These are phyloP conservation scores for Corinectria fuckeliana DNA, from an alignment of 2,329 filamentous ascomycete genomes.

Conservation along the genomic window DNA sequence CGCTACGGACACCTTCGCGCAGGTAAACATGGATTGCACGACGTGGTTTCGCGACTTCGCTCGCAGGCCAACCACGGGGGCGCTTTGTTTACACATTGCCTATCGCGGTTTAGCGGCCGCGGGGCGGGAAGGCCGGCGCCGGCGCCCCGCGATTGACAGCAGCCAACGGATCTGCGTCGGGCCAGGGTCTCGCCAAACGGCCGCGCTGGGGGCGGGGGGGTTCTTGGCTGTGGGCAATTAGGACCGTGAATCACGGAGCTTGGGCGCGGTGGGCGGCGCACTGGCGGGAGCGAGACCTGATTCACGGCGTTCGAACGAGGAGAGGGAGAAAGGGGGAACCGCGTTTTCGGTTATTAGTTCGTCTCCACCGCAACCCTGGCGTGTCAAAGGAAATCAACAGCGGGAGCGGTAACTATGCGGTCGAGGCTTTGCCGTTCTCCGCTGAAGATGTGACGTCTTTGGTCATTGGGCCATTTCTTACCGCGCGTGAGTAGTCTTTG, in stretches of 20 bases:
- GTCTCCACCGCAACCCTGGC: conserved; percentile 9
- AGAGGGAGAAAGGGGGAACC: neutral
- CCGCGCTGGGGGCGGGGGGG: conserved; percentile 9
- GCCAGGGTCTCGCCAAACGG: conserved; percentile 33
- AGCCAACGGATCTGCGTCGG: conserved; percentile 39
- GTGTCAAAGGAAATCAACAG: conserved; percentile 7
- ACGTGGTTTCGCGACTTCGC: conserved; percentile 20
- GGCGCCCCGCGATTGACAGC: conserved; percentile 31
- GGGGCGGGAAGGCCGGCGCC: conserved; percentile 30
- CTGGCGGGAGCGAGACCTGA: conserved; percentile 12
- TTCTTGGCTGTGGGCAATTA: neutral
- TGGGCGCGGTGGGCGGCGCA: conserved; percentile 24
- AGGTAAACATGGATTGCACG: conserved; percentile 25
- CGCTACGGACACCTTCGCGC: neutral
- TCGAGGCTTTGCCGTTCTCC: neutral
- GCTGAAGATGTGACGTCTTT: neutral
- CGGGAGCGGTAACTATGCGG: neutral
- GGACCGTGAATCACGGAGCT: conserved; percentile 32
- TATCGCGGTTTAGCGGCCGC: conserved; percentile 45
- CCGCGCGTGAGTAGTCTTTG: no score
- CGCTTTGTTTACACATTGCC: conserved; percentile 56
- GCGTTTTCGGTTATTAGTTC: conserved; percentile 11
- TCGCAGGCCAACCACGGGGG: conserved; percentile 16
- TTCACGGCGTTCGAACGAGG: conserved; percentile 34
- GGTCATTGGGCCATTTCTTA: no score